Evolutionary conservation across 2,329 filamentous ascomycete genomes (phyloP), one percentile per base, ranked within the genome.

Genomic region (Claviceps sp.): DNA sequence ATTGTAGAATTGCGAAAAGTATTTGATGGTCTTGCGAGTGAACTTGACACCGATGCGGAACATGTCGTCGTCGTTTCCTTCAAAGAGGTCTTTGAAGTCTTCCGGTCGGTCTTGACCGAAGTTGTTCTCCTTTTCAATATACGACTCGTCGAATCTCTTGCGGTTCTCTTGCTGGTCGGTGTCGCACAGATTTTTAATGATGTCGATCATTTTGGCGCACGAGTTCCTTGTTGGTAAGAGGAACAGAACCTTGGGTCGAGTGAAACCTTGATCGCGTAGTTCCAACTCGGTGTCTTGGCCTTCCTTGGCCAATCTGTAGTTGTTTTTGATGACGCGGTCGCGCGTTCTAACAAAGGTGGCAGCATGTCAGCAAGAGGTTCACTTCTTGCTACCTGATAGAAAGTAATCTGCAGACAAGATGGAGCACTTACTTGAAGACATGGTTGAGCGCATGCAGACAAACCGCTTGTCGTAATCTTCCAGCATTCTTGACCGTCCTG

Each of bases 1-100:
- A 65, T 85, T 91, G 73, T 97, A 97, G 66, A 98, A 98, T 56
- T 89, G 86, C 0, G 91, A 79, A 70, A 95, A 98, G 65, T 87
- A 93, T 66, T 96, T 97, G 63, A 97, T 76, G 0, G 89, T 95
- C 69, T 96, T 97, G 55, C 93, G 81, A 0, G 93, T 97, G 65
- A 98, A 94, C 68, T 97, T 98, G 63, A 98, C 69, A n/a, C 91
- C 93, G 2, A 97, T 73, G 3, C 91, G 82, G 71, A 97, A 98
- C 79, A 94, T 93, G 69, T 98, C 93, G 64, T 97, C 93, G 64
- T 95, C 89, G 64, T 96, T 97, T 54, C 93, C 93, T 55, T 84
- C 84, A 62, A 98, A 98, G 0, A 97, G 76, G 52, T 95, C 87
- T 24, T 79, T 76, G 68, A 95, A 97, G 65, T 97, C 93, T 3